Conservation (phyloP, 2,329 filamentous ascomycete species). For the Clarireedia paspali region DNA sequence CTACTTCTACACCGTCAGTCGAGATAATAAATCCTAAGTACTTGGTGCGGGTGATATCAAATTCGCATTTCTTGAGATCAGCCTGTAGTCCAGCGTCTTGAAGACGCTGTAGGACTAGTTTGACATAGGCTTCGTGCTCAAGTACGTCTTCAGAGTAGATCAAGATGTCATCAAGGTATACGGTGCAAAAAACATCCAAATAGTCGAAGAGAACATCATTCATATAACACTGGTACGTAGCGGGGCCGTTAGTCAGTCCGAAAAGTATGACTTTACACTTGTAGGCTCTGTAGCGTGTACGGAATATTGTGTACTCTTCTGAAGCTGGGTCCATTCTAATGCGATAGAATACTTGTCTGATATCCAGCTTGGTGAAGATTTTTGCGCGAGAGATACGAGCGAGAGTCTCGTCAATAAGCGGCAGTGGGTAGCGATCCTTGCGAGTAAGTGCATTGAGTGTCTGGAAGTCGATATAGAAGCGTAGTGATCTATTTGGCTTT, state of each 20-base stretch:
- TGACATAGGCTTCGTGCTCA: background rate
- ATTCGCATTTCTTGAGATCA: conserved; percentile 8
- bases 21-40: conserved; percentile 10
- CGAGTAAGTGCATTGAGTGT: conserved; percentile 4
- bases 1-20: conserved; percentile 3
- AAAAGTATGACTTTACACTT: conserved; percentile 13
- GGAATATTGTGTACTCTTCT: conserved; percentile 17
- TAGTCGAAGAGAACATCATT: too few species aligned
- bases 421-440: conserved; percentile 4
- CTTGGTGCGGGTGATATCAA: background rate
- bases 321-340: conserved; percentile 13
- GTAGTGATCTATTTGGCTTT: background rate
- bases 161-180: too few species aligned
- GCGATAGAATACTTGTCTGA: conserved; percentile 7
- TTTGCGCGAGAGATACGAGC: background rate
- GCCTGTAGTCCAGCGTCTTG: conserved; percentile 1
- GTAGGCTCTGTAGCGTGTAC: conserved; percentile 16
- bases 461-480: conserved; percentile 11
- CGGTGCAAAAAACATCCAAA: too few species aligned
- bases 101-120: background rate
- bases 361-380: conserved; percentile 11
- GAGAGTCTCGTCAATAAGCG: conserved; percentile 1
- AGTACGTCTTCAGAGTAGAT: background rate
- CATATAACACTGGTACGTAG: background rate
- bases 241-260: conserved; percentile 10